Evolutionary conservation across 768 basidiomycete species (phyloP).

Genomic region (Leucogyrophana mollusca): DNA sequence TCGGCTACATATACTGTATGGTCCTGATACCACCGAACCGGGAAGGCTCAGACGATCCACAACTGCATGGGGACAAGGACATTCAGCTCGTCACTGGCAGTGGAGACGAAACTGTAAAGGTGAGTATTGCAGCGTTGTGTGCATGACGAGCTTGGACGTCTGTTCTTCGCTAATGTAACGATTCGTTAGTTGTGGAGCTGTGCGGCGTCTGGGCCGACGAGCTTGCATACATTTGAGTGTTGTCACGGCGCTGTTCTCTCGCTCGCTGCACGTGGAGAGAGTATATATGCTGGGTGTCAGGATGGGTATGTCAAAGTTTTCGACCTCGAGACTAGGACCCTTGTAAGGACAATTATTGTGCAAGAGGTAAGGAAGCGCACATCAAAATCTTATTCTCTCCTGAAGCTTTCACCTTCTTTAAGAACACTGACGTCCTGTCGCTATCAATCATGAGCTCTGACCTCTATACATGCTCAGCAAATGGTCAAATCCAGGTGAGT

Average conservation of each 20-base stretch:
- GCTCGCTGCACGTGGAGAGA: constrained; percentile 69
- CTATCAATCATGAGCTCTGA: constrained; percentile 69
- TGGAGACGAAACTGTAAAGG: constrained; percentile 90
- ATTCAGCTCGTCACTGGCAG: constrained; percentile 77
- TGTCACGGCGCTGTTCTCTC: constrained; percentile 82
- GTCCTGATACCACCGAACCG: constrained; percentile 41
- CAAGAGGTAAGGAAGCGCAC: constrained; percentile 55
- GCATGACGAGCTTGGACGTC: too few relatives aligned
- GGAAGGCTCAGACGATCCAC: constrained; percentile 34
- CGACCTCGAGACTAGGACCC: constrained; percentile 86
- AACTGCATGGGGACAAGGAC: constrained; percentile 18
- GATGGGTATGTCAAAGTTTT: constrained; percentile 90
- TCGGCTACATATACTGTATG: constrained; percentile 92
- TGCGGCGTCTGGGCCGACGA: constrained; percentile 39
- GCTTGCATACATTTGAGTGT: constrained; percentile 69
- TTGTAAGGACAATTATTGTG: constrained; percentile 83
- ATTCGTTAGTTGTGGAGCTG: constrained; percentile 65
- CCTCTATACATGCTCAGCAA: constrained; percentile 63
- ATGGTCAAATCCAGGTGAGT: constrained; percentile 68
- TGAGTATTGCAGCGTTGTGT: too few relatives aligned
- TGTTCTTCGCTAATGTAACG: constrained; percentile 1
- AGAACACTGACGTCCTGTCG: constrained; percentile 82
- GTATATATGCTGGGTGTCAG: constrained; percentile 91
- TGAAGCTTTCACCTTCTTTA: neutral
- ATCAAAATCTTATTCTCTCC: neutral